Conservation (phyloP, 805 yeast genomes). For the Saccharomycopsis selenospora region DNA sequence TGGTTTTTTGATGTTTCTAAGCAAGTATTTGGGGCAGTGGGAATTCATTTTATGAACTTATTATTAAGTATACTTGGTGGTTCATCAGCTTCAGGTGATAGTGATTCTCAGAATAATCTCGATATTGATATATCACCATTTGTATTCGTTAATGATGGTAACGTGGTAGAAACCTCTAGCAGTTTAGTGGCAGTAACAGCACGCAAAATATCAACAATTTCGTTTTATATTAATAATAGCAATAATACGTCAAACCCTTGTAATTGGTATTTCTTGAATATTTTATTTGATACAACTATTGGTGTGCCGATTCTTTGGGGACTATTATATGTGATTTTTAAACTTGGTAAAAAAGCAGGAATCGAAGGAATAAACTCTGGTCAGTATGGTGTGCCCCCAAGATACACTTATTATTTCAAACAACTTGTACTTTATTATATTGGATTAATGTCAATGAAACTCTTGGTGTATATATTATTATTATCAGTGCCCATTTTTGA, state of each 20-base stretch:
- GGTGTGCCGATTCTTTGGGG: conserved; percentile 81
- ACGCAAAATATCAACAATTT: conserved; percentile 13
- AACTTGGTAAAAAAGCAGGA: conserved; percentile 36
- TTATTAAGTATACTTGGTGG: conserved; percentile 56
- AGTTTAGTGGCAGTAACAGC: conserved; percentile 1
- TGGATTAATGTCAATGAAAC: conserved; percentile 54
- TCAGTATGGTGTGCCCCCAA: conserved; percentile 44
- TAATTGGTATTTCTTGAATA: conserved; percentile 88
- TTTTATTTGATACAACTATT: conserved; percentile 84
- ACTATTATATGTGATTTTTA: conserved; percentile 45
- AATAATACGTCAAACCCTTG: conserved; percentile 64
- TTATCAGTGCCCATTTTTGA: conserved; percentile 62
- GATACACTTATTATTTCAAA: conserved; percentile 40
- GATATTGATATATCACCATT: conserved; percentile 10
- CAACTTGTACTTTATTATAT: conserved; percentile 43
- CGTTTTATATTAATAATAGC: conserved; percentile 22
- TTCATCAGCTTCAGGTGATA: conserved; percentile 8
- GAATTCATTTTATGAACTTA: conserved; percentile 75
- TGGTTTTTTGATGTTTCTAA: conserved; percentile 90
- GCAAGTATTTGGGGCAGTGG: conserved; percentile 81
- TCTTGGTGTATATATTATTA: conserved; percentile 48
- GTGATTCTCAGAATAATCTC: conserved; percentile 8
- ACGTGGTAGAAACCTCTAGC: not conserved
- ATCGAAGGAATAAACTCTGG: conserved; percentile 37
- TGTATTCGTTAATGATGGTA: conserved; percentile 1